Percentiles rank a stretch among this genome's conserved stretches.
phyloP scores from a whole-genome alignment of 805 yeast genomes.

The Pichia rugopelliculosa region DNA sequence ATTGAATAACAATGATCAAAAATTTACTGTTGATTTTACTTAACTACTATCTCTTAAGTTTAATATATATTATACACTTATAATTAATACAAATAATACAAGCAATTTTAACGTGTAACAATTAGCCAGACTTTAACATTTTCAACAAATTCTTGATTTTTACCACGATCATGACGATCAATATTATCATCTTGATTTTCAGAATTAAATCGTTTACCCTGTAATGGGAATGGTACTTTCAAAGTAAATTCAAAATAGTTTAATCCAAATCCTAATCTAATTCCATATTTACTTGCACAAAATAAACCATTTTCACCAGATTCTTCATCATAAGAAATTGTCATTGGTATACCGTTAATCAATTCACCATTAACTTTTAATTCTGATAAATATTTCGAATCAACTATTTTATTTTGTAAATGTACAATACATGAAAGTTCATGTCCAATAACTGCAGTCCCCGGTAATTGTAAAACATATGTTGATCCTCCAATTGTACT shows the following conservation, averaged over 20 bases:
- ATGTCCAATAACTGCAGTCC: conserved; percentile 32
- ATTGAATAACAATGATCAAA: neutral
- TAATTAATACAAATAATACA: neutral
- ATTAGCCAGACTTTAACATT: conserved; percentile 34
- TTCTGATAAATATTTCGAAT: conserved; percentile 32
- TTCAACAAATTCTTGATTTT: conserved; percentile 19
- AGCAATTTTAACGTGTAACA: conserved; percentile 23
- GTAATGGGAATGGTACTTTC: conserved; percentile 21
- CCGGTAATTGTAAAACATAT: conserved; percentile 41
- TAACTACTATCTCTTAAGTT: too few relatives aligned
- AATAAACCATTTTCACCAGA: conserved; percentile 17
- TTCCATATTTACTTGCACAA: conserved; percentile 29
- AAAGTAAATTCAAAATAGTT: conserved; percentile 35
- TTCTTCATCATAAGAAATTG: conserved; percentile 29
- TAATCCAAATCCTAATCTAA: conserved; percentile 35
- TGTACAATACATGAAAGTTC: conserved; percentile 38
- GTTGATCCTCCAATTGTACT: conserved; percentile 29
- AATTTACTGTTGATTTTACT: conserved; percentile 1
- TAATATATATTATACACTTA: neutral
- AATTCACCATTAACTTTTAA: conserved; percentile 39
- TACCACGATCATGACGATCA: conserved; percentile 5
- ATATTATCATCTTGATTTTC: neutral
- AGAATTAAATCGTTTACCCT: neutral
- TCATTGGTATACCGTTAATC: conserved; percentile 35
- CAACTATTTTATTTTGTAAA: conserved; percentile 34